Evolutionary conservation across 805 yeast genomes (phyloP).

Genomic region (Lipomyces japonicus): DNA sequence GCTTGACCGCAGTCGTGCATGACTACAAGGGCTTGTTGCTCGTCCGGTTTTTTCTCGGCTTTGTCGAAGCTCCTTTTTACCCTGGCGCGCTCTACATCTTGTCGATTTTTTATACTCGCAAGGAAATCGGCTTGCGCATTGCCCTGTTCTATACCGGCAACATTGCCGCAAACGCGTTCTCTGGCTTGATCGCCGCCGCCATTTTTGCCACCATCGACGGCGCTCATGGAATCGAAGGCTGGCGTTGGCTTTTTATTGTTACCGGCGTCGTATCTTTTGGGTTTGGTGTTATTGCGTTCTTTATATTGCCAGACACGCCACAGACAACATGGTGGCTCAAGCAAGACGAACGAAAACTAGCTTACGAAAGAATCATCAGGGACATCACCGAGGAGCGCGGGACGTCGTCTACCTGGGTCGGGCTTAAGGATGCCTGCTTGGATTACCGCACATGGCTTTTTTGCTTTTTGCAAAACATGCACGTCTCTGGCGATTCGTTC

Average conservation of each 20-base stretch:
- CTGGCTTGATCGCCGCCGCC: slow-evolving; percentile 59
- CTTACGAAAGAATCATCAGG: slow-evolving; percentile 19
- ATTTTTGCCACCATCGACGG: slow-evolving; percentile 33
- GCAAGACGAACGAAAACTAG: slow-evolving; percentile 21
- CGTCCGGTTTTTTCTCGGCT: slow-evolving; percentile 30
- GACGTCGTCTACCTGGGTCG: slow-evolving; percentile 9
- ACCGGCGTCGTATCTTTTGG: slow-evolving; percentile 47
- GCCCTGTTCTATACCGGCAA: slow-evolving; percentile 4
- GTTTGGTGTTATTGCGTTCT: slow-evolving; percentile 37
- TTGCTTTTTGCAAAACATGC: slow-evolving; percentile 14
- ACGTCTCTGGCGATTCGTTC: slow-evolving; percentile 29
- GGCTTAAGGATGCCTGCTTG: slow-evolving; percentile 7
- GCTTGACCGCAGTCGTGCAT: slow-evolving; percentile 30
- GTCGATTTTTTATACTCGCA: slow-evolving; percentile 31
- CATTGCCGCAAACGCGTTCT: slow-evolving; percentile 33
- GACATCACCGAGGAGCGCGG: slow-evolving; percentile 35
- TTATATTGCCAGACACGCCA: slow-evolving; percentile 50
- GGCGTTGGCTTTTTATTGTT: slow-evolving; percentile 41
- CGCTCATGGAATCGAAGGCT: slow-evolving; percentile 34
- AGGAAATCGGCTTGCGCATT: background rate
- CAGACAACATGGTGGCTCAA: slow-evolving; percentile 23
- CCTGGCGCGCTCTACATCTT: slow-evolving; percentile 42
- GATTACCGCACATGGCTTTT: slow-evolving; percentile 22
- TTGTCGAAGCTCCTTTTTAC: slow-evolving; percentile 33
- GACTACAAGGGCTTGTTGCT: slow-evolving; percentile 31